Evolutionary conservation across 495 filamentous ascomycete genomes (phyloP), one percentile per base, ranked within the genome.

Genomic region (Aspergillus mulundensis): DNA sequence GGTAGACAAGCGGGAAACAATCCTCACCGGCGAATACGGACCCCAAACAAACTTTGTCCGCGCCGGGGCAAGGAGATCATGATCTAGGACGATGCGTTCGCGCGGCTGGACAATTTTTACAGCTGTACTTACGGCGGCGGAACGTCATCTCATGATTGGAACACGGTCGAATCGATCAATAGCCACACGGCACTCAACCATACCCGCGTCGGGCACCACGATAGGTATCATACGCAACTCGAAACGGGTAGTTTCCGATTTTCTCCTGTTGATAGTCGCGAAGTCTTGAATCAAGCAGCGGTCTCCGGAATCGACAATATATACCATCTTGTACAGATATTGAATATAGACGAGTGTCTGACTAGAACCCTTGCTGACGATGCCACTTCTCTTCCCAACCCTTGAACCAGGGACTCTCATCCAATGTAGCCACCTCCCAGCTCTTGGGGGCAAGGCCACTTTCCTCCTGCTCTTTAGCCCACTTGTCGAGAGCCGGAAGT

Each of bases 301-400:
- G 30, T n/a, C n/a, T n/a, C n/a, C n/a, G n/a, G n/a, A n/a, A n/a
- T n/a, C n/a, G n/a, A n/a, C n/a, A n/a, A n/a, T 48, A 54, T 16
- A 49, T 34, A 28, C 10, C 47, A 43, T 42, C 40, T n/a, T 24
- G 24, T 51, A 55, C 45, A 50, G 41, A 50, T 40, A 51, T 12
- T 51, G 36, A 36, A 28, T 24, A 16, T 49, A 8, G 43, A 49
- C 38, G 45, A 56, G 14, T 5, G 43, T 54, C 50, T 7, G 50
- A 44, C 61, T 66, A 85, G 58, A 81, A 92, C 2, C 90, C 90
- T 66, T 95, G 89, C 66, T 86, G 77, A 6, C 77, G 68, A 66
- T 83, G 81, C 91, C 91, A 96, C 66, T 89, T 95, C 65, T 86
- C 84, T 72, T 85, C 77, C 91, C 91, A 96, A 0, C 85, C 84